Percentiles rank a stretch among this genome's conserved stretches.
phyloP scores from a whole-genome alignment of 2,329 filamentous ascomycete species.

The Teratosphaeria destructans region DNA sequence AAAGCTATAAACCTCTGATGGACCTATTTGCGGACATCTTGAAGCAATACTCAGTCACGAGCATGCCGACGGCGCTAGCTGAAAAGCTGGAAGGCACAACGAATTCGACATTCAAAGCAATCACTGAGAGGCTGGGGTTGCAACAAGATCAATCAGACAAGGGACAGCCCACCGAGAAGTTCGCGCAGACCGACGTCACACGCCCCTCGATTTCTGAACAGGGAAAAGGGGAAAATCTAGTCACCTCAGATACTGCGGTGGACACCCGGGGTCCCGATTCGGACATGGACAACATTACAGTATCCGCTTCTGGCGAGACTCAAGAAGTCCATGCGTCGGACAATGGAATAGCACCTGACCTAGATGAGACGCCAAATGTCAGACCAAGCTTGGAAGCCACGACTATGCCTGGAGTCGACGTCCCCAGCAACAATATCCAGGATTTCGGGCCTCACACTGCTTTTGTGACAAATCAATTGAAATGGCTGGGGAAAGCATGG shows the following conservation, averaged over 20 bases:
- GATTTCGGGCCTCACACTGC: not conserved
- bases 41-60: not conserved
- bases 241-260: not conserved
- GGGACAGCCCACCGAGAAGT: not conserved
- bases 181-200: not conserved
- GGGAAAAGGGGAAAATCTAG: not conserved
- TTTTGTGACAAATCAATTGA: slow-evolving; percentile 6
- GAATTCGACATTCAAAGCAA: not conserved
- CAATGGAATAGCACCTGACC: not conserved
- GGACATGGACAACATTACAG: not conserved
- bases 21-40: not conserved
- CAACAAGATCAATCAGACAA: not conserved
- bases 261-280: not conserved
- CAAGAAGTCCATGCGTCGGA: not conserved
- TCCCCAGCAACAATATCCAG: not conserved
- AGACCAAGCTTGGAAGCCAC: not conserved
- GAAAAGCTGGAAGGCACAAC: not conserved
- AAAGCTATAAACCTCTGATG: not conserved
- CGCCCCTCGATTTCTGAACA: not conserved
- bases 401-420: not conserved
- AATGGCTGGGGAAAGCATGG: slow-evolving; percentile 11
- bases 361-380: not conserved
- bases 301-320: not conserved
- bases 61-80: not conserved
- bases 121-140: not conserved